Percentiles rank a stretch among this genome's conserved stretches.
phyloP scores from a whole-genome alignment of 345 rosid species.

The Eutrema yunnanense region DNA sequence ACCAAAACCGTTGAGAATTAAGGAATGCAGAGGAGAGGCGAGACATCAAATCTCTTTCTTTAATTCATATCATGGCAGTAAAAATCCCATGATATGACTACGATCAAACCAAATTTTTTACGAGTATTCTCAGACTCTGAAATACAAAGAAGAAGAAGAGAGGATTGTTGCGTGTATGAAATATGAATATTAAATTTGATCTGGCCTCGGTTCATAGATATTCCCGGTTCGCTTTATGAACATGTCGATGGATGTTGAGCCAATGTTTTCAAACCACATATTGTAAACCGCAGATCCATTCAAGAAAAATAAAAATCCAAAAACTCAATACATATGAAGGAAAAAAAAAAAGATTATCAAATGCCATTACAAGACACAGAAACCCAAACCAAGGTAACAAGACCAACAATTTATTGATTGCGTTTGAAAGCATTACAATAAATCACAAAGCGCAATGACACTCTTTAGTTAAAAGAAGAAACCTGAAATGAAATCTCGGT shows the following conservation, averaged over 20 bases:
- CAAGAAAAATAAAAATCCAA: neutral
- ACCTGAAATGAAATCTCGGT: neutral
- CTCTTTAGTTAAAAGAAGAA: neutral
- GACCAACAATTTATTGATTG: constrained; percentile 20
- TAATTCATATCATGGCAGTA: no score
- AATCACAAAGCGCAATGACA: constrained; percentile 14
- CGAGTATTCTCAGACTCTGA: no score
- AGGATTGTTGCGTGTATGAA: no score
- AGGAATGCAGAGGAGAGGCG: no score
- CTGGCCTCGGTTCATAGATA: no score
- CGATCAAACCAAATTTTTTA: no score
- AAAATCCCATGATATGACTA: no score
- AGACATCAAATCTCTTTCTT: no score
- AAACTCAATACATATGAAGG: constrained; percentile 5
- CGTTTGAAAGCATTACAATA: constrained; percentile 17
- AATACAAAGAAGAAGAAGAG: no score
- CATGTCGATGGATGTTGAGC: neutral
- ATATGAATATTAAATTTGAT: no score
- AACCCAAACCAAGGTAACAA: neutral
- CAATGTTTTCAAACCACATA: neutral
- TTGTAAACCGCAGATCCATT: neutral
- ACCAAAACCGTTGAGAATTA: no score
- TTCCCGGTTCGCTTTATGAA: neutral
- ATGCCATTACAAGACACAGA: constrained; percentile 20
- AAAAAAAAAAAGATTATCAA: neutral